A percentile compares a stretch with the other conserved stretches of the same genome.
Evolutionary conservation across 306 rosid species (phyloP).

Genomic region (Citrullus colocynthis): DNA sequence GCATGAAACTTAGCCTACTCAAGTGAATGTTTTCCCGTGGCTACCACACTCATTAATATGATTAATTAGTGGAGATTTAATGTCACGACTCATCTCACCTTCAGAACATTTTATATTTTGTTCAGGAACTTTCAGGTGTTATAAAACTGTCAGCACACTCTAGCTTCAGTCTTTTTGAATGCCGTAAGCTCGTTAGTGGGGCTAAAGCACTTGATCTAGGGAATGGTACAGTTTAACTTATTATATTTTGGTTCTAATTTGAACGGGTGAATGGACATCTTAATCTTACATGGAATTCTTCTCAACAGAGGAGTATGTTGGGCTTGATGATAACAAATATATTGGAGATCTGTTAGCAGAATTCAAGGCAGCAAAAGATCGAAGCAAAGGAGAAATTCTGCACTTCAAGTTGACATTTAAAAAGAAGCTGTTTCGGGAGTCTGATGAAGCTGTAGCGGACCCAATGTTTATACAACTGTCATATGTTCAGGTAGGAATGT

Average conservation of each 20-base stretch:
- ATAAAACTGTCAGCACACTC: conserved; percentile 68
- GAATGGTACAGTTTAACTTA: conserved; percentile 35
- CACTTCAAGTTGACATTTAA: conserved; percentile 73
- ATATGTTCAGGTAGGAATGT: conserved; percentile 64
- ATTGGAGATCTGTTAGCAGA: conserved; percentile 79
- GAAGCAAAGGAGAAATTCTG: conserved; percentile 87
- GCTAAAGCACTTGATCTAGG: conserved; percentile 71
- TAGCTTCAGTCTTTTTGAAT: conserved; percentile 76
- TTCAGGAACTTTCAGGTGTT: conserved; percentile 86
- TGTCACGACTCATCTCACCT: not conserved
- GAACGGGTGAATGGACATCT: not conserved
- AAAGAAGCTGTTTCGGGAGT: conserved; percentile 81
- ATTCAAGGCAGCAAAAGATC: conserved; percentile 80
- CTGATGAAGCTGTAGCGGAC: conserved; percentile 87
- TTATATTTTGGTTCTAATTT: conserved; percentile 7
- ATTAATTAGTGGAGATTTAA: not conserved
- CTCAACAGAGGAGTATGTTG: conserved; percentile 69
- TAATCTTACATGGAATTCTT: conserved; percentile 25
- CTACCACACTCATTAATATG: not conserved
- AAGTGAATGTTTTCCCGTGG: not conserved
- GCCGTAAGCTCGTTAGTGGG: conserved; percentile 66
- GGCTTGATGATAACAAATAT: conserved; percentile 83
- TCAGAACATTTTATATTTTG: conserved; percentile 11
- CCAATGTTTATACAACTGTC: conserved; percentile 90
- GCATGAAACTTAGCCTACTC: not conserved